phyloP scores from a whole-genome alignment of 2,329 filamentous ascomycete species.

The Pseudocercospora ulei region DNA sequence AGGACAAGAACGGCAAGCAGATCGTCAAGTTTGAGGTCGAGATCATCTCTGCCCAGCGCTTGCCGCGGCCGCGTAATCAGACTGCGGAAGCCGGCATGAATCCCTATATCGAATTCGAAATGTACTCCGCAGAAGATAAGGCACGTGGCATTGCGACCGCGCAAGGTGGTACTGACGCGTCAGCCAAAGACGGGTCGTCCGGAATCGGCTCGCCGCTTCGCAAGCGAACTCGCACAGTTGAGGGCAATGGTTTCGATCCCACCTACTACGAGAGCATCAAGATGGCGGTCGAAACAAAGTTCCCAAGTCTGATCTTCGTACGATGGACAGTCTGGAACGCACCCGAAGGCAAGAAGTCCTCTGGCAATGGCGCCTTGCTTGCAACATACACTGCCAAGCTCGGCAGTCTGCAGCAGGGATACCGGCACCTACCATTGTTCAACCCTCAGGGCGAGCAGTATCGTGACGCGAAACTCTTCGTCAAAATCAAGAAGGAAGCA shows the following conservation, averaged over 20 bases:
- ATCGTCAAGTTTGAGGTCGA: slow-evolving; percentile 76
- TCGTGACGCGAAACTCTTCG: slow-evolving; percentile 89
- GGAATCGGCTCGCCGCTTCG: slow-evolving; percentile 64
- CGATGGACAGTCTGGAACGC: slow-evolving; percentile 88
- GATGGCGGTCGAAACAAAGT: slow-evolving; percentile 82
- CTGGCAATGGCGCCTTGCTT: slow-evolving; percentile 52
- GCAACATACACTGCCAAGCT: slow-evolving; percentile 92
- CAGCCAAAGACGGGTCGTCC: slow-evolving; percentile 53
- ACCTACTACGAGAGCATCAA: slow-evolving; percentile 70
- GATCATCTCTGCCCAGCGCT: slow-evolving; percentile 85
- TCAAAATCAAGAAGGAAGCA: slow-evolving; percentile 60
- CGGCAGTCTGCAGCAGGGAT: slow-evolving; percentile 78
- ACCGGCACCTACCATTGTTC: slow-evolving; percentile 80
- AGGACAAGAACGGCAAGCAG: slow-evolving; percentile 61
- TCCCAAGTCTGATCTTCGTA: slow-evolving; percentile 85
- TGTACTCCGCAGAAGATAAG: slow-evolving; percentile 90
- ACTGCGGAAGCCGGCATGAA: slow-evolving; percentile 69
- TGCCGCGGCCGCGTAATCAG: slow-evolving; percentile 70
- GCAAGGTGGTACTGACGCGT: slow-evolving; percentile 56
- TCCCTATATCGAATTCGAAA: slow-evolving; percentile 88
- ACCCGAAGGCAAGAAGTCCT: slow-evolving; percentile 60
- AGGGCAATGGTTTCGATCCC: slow-evolving; percentile 88
- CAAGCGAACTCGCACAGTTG: slow-evolving; percentile 67
- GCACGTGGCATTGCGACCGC: slow-evolving; percentile 60
- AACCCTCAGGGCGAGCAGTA: slow-evolving; percentile 86